Evolutionary conservation across 2,329 filamentous ascomycete genomes (phyloP), one percentile per base, ranked within the genome.

Genomic region (Amphichorda felina): DNA sequence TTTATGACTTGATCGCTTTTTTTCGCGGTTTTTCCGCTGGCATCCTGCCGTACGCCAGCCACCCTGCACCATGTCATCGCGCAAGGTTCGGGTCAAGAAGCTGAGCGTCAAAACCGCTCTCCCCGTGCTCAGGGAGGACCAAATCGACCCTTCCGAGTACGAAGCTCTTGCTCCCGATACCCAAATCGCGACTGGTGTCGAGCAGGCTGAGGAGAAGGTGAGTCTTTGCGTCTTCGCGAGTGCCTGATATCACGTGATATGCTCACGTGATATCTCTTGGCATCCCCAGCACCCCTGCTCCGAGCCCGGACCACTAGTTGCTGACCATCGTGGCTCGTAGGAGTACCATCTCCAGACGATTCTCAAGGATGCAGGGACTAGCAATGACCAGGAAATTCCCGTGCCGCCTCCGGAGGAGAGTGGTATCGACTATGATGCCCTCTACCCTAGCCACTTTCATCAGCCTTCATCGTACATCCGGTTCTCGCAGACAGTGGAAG

Each of bases 401-500:
- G 75, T 79, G 14, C 75, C 75, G 41, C 75, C 75, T 48, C 72
- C 75, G 11, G 58, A 76, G 51, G 66, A 76, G 59, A 77, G 72
- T 49, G 63, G 68, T 45, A 63, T 89, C 59, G 75, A 85, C 60
- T 98, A 95, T 79, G 85, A 93, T 59, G 75, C 81, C 50, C 73
- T 95, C 48, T 96, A 96, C 55, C 75, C 81, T 34, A 76, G 74
- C 44, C 66, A 68, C 39, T 95, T 89, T 61, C 73, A 79, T 50
- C 82, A 93, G 57, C 87, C 91, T 35, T 78, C 80, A 41, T 91
- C 88, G 41, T 96, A 96, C 61, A 94, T 98, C 55, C 86, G 89
- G 45, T 96, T 94, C 64, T 96, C 91, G 44, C 89, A 94, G 46
- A 98, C 91, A 3, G 89, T 98, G 41, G 91, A 98, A 62, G 91